phyloP scores from a whole-genome alignment of 1,284 basidiomycete species.

The Austroboletus niveus region DNA sequence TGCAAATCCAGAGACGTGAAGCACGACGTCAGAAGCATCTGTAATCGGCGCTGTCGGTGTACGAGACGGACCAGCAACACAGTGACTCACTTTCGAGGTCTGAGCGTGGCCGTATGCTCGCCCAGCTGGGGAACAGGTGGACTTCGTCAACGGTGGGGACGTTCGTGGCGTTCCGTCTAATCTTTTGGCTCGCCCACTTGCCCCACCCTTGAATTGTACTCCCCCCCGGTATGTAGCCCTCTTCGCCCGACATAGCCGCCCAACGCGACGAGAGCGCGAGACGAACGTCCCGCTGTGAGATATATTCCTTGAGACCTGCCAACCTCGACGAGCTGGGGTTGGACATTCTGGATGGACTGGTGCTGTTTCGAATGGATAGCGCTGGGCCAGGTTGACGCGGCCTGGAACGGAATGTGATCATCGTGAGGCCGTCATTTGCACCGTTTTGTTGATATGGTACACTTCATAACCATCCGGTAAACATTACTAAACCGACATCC shows the following conservation, averaged over 20 bases:
- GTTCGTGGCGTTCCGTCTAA: conserved; percentile 26
- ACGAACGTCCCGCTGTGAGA: conserved; percentile 38
- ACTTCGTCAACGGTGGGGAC: conserved; percentile 30
- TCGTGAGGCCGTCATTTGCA: conserved; percentile 1
- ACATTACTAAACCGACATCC: background rate
- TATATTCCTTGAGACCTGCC: conserved; percentile 42
- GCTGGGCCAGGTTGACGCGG: conserved; percentile 1
- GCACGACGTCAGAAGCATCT: conserved; percentile 63
- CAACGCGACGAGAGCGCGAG: conserved; percentile 16
- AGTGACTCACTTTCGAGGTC: conserved; percentile 16
- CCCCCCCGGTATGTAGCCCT: conserved; percentile 12
- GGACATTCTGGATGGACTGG: conserved; percentile 36
- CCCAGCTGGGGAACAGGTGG: conserved; percentile 38
- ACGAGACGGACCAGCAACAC: background rate
- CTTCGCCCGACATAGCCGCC: conserved; percentile 11
- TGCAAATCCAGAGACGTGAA: conserved; percentile 77
- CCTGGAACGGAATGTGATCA: conserved; percentile 9
- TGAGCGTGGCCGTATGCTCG: conserved; percentile 14
- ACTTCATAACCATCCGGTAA: conserved; percentile 1
- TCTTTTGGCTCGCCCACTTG: conserved; percentile 50
- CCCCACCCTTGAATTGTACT: conserved; percentile 38
- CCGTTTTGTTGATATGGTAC: background rate
- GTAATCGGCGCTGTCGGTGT: background rate
- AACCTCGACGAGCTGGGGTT: conserved; percentile 32
- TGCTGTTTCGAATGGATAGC: conserved; percentile 1